Conservation (phyloP, 2,329 filamentous ascomycete genomes). For the Alternaria sp. region DNA sequence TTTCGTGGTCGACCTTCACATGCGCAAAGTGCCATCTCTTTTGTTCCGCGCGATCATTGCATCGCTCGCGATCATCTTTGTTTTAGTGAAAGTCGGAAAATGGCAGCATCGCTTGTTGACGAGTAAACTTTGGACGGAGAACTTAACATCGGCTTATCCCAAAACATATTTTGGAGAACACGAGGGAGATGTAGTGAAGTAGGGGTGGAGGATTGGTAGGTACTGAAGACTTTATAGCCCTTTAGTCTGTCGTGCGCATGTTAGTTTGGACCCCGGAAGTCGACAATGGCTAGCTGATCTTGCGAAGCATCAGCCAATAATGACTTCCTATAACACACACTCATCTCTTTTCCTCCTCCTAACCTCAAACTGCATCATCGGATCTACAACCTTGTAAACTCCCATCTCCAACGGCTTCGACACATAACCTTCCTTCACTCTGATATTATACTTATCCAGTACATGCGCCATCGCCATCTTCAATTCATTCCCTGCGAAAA, state of each 20-base stretch:
- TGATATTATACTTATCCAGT: not conserved
- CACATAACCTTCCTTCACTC: not conserved
- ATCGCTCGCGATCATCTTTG: no score
- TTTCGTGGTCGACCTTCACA: not conserved
- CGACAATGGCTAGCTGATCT: not conserved
- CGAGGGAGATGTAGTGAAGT: no score
- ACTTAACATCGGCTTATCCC: no score
- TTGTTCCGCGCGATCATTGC: not conserved
- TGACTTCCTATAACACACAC: not conserved
- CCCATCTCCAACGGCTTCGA: not conserved
- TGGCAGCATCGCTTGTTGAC: no score
- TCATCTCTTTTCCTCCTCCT: not conserved
- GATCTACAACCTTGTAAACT: not conserved
- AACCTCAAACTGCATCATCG: not conserved
- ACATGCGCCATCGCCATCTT: not conserved
- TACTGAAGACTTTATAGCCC: not conserved
- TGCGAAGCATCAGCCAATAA: not conserved
- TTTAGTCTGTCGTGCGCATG: not conserved
- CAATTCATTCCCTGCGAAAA: not conserved
- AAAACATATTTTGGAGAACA: no score
- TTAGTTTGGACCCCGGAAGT: not conserved
- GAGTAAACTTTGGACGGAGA: no score
- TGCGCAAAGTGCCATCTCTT: not conserved
- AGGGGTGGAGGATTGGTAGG: no score
- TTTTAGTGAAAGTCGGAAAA: no score